Conservation (phyloP, 2,329 filamentous ascomycete species). For the Cyanodermella asteris region DNA sequence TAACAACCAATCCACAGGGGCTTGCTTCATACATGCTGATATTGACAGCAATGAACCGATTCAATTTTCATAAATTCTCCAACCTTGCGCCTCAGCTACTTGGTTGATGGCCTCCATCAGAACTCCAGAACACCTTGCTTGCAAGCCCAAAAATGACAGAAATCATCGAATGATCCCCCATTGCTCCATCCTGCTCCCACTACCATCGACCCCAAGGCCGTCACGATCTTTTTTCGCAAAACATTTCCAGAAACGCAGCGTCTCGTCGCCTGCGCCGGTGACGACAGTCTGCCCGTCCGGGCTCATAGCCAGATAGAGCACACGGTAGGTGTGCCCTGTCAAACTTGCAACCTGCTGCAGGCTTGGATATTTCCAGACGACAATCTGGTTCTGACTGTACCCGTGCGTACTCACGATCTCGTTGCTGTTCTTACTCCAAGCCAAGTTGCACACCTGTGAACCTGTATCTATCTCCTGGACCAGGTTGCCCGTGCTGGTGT, state of each 20-base stretch:
- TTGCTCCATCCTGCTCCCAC: conserved; percentile 42
- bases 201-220: conserved; percentile 42
- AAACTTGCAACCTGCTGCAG: conserved; percentile 94
- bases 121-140: background rate
- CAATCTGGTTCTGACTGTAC: conserved; percentile 95
- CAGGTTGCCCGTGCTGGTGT: conserved; percentile 61
- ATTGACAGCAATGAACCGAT: too few species aligned
- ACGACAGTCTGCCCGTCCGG: conserved; percentile 86
- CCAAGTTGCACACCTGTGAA: conserved; percentile 94
- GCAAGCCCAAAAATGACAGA: background rate
- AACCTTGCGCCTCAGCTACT: too few species aligned
- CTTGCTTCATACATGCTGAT: too few species aligned
- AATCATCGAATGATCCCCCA: conserved; percentile 58
- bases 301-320: conserved; percentile 92
- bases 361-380: conserved; percentile 96
- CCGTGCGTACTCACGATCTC: conserved; percentile 95
- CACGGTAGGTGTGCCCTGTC: conserved; percentile 89
- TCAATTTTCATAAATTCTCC: too few species aligned
- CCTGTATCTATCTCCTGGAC: conserved; percentile 88
- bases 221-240: conserved; percentile 61
- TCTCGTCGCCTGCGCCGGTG: conserved; percentile 91
- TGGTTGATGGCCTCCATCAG: too few species aligned
- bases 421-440: conserved; percentile 94
- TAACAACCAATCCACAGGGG: too few species aligned
- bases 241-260: conserved; percentile 86